Percentiles rank a stretch among this genome's conserved stretches.
These are phyloP conservation scores for Daldinia grandis DNA, from an alignment of 495 filamentous ascomycete species.

Conservation along the genomic window DNA sequence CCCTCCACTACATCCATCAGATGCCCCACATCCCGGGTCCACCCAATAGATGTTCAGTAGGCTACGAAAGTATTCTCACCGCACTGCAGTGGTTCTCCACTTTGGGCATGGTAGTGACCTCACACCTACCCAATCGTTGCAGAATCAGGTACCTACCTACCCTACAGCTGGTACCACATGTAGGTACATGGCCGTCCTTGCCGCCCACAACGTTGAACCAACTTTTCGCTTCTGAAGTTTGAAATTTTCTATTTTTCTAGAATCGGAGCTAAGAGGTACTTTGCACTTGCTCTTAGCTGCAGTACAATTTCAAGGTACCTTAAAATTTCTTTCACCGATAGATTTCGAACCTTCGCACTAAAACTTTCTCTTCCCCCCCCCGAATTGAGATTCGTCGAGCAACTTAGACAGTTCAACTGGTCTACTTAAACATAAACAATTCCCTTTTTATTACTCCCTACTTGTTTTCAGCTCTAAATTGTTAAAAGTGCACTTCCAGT, in stretches of 20 bases:
- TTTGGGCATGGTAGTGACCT: slow-evolving; percentile 39
- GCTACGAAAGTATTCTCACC: slow-evolving; percentile 6
- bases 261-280: slow-evolving; percentile 2
- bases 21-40: background rate
- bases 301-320: slow-evolving; percentile 6
- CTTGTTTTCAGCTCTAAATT: background rate
- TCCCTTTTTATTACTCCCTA: background rate
- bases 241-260: slow-evolving; percentile 2
- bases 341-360: slow-evolving; percentile 6
- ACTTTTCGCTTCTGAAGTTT: slow-evolving; percentile 8
- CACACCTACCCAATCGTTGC: slow-evolving; percentile 37
- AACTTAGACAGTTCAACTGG: background rate
- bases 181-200: slow-evolving; percentile 12
- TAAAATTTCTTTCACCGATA: slow-evolving; percentile 24
- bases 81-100: slow-evolving; percentile 26
- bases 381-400: background rate
- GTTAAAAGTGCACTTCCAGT: background rate
- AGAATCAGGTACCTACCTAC: slow-evolving; percentile 39
- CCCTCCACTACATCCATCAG: background rate
- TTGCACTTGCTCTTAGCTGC: background rate
- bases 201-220: slow-evolving; percentile 4
- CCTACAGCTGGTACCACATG: slow-evolving; percentile 32
- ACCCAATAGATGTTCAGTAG: background rate
- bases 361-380: background rate
- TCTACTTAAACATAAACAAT: too few relatives aligned